phyloP scores from a whole-genome alignment of 306 rosid species.

The Quercus bicolor region DNA sequence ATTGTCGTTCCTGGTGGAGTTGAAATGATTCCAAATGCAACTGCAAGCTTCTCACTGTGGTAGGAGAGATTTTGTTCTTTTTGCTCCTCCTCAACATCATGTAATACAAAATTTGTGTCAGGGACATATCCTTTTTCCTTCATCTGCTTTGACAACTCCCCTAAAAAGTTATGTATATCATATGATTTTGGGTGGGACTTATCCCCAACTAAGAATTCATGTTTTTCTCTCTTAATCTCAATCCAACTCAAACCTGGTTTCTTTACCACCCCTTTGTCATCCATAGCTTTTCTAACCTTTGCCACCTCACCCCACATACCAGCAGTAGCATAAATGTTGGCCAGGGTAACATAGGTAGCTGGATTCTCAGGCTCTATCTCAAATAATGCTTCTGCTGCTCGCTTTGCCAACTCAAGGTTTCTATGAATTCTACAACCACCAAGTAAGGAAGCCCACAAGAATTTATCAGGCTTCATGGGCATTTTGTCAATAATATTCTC shows the following conservation, averaged over 20 bases:
- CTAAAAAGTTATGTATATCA: background rate
- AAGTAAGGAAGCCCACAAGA: background rate
- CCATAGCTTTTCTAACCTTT: background rate
- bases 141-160: background rate
- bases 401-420: background rate
- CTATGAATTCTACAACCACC: background rate
- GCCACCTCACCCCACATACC: slow-evolving; percentile 4
- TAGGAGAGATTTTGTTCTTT: slow-evolving; percentile 22
- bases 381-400: background rate
- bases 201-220: background rate
- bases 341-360: slow-evolving; percentile 1
- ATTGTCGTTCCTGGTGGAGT: slow-evolving; percentile 15
- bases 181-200: background rate
- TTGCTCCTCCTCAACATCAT: slow-evolving; percentile 18
- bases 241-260: slow-evolving; percentile 4
- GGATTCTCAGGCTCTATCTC: slow-evolving; percentile 5
- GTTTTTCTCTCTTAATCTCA: background rate
- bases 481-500: background rate
- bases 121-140: slow-evolving; percentile 3
- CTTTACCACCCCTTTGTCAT: background rate
- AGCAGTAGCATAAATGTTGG: background rate
- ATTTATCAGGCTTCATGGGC: background rate
- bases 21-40: slow-evolving; percentile 28
- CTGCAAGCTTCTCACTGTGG: slow-evolving; percentile 32
- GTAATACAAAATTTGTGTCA: background rate